Percentiles rank a stretch among this genome's conserved stretches.
Evolutionary conservation across 202 grass and related monocot species (phyloP).

Genomic region (Brachypodium distachyon): DNA sequence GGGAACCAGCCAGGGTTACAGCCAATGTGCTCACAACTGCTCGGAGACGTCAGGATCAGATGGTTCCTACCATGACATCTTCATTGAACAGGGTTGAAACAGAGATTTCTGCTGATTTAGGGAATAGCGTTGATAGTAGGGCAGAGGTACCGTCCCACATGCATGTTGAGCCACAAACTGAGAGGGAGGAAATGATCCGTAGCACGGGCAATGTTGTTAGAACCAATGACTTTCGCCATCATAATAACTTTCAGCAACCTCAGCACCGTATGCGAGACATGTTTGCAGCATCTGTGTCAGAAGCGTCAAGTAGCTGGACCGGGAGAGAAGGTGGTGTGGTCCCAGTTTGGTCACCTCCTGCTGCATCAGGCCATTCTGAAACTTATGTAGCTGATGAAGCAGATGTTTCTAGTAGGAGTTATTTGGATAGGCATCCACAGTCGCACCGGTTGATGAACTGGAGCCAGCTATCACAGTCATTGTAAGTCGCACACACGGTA

Average conservation of each 20-base stretch:
- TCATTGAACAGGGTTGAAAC: conserved; percentile 59
- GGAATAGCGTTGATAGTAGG: conserved; percentile 45
- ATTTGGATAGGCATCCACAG: conserved; percentile 64
- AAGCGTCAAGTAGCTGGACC: conserved; percentile 61
- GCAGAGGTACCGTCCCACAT: conserved; percentile 53
- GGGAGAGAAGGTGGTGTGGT: conserved; percentile 73
- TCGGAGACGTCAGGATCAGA: conserved; percentile 68
- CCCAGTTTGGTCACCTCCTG: conserved; percentile 73
- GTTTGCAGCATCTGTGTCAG: conserved; percentile 24
- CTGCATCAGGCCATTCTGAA: conserved; percentile 43
- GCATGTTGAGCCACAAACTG: conserved; percentile 13
- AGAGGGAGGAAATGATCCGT: background rate
- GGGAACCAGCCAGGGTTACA: conserved; percentile 17
- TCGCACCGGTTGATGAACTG: conserved; percentile 76
- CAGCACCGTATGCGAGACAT: conserved; percentile 17
- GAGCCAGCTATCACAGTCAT: conserved; percentile 70
- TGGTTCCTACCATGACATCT: conserved; percentile 85
- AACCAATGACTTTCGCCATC: conserved; percentile 35
- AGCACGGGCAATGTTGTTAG: background rate
- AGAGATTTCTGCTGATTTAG: conserved; percentile 34
- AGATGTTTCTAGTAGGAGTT: conserved; percentile 64
- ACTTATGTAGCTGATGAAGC: conserved; percentile 45
- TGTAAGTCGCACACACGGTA: conserved; percentile 42
- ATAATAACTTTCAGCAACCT: conserved; percentile 34
- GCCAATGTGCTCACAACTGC: conserved; percentile 25